phyloP scores from a whole-genome alignment of 2,329 filamentous ascomycete species.

The Aspergillus ochraceus region DNA sequence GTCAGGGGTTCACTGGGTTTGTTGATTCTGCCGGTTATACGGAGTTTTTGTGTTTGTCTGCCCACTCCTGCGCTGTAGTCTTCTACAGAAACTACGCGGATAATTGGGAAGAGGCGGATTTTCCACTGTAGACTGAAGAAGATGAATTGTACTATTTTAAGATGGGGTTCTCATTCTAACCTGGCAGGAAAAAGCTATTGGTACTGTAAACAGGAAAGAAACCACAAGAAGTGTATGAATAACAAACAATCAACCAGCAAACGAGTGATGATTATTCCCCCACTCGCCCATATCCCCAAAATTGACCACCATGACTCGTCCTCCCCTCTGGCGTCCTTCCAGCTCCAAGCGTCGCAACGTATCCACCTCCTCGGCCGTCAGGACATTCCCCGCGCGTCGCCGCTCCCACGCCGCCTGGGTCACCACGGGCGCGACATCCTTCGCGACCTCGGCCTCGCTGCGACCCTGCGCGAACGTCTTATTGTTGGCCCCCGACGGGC shows the following conservation, averaged over 20 bases:
- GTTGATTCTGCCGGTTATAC: too few relatives aligned
- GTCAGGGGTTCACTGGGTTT: too few relatives aligned
- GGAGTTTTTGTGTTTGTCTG: too few relatives aligned
- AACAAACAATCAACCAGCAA: background rate
- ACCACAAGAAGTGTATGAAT: background rate
- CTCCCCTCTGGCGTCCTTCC: conserved; percentile 12
- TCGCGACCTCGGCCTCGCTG: conserved; percentile 29
- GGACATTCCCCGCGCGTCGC: conserved; percentile 16
- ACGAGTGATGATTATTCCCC: conserved; percentile 1
- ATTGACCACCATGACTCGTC: conserved; percentile 6
- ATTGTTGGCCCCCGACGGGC: conserved; percentile 13
- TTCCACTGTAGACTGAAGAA: too few relatives aligned
- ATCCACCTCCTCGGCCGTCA: conserved; percentile 19
- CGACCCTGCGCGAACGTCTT: conserved; percentile 24
- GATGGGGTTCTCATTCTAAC: background rate
- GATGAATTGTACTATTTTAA: too few relatives aligned
- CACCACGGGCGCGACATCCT: conserved; percentile 34
- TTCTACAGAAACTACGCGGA: too few relatives aligned
- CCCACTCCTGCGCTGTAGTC: too few relatives aligned
- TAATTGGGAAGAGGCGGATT: too few relatives aligned
- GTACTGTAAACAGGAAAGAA: background rate
- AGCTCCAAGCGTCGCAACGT: conserved; percentile 10
- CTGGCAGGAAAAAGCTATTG: background rate
- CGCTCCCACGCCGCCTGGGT: conserved; percentile 37
- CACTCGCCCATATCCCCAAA: conserved; percentile 13